Base-by-base conservation (phyloP, 345 rosid genomes). In the Euclidium syriacum region DNA sequence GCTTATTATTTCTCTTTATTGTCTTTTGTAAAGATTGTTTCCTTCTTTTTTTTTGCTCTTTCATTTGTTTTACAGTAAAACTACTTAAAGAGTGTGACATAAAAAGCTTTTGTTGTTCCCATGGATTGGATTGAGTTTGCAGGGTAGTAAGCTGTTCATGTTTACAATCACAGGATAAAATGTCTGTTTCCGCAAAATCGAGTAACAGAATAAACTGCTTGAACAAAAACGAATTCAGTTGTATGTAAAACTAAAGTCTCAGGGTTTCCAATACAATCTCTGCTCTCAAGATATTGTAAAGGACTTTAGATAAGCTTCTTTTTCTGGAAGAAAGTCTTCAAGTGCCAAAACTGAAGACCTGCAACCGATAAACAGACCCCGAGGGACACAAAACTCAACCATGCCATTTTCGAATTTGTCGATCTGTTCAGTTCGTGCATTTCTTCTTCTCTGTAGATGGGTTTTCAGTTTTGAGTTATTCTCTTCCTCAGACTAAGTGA, bases 251-350 rank as follows among this genome's bases (percentile, higher is more conserved):
- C 19, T 30, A 39, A 3, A 11, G 22, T 16, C 18, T 47, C 3
- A 3, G 29, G 29, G 12, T 19, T 32, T 33, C 33, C 5, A 4
- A 17, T 40, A 39, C 43, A 49, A 41, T 43, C 32, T 18, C 40
- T 43, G 48, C 22, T 48, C 7, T 30, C 27, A 5, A 29, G 33
- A 40, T 2, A 36, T 30, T 19, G 49, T n/a, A 38, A 14, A 3
- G 58, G 19, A 18, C 9, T 41, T 69, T 75, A 88, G 68, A 88
- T 75, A 54, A 91, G 85, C 73, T 91, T 91, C 79, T 88, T 88
- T 76, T 88, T 86, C 79, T 88, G 81, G 70, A 91, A 91, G 75
- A 84, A 88, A 18, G 85, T 65, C 81, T 88, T 88, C 53, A 91
- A 83, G 73, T 91, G 90, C 96, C 95, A 91, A 33, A 81, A 33